Conservation (phyloP, 2,329 filamentous ascomycete species). For the Sporothrix pseudoabietina region DNA sequence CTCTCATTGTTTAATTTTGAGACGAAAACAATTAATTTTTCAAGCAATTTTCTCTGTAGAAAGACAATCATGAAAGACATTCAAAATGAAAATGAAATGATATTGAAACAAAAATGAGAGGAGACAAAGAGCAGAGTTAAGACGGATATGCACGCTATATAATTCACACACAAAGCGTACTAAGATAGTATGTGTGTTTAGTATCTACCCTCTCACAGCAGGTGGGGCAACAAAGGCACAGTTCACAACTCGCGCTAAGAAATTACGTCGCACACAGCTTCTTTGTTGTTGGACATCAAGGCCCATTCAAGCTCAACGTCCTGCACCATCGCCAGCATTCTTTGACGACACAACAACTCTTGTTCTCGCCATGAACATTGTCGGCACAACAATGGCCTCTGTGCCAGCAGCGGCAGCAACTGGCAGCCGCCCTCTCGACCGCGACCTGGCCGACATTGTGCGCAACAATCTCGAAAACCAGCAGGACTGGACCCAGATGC, state of each 20-base stretch:
- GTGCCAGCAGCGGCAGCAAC: background rate
- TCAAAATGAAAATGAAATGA: too few species aligned
- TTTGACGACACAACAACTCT: background rate
- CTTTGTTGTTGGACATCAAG: background rate
- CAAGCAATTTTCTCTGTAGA: background rate
- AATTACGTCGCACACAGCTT: background rate
- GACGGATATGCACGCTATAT: background rate
- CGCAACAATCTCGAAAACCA: constrained; percentile 72
- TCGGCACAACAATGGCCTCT: background rate
- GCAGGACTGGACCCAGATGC: constrained; percentile 70
- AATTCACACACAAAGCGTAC: background rate
- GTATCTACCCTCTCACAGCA: background rate
- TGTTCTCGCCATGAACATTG: background rate
- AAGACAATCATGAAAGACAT: background rate
- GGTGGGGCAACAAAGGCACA: constrained; percentile 2
- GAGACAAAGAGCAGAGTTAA: background rate
- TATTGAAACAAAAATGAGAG: background rate
- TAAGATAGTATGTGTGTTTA: background rate
- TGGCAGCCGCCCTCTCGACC: constrained; percentile 28
- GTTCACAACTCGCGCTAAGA: constrained; percentile 12
- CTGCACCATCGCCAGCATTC: background rate
- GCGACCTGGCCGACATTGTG: constrained; percentile 60
- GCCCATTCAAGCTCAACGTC: background rate
- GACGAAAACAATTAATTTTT: background rate
- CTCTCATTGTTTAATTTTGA: background rate